A percentile compares a stretch with the other conserved stretches of the same genome.
Evolutionary conservation across 805 yeast genomes (phyloP).

Genomic region (Candida koratica): DNA sequence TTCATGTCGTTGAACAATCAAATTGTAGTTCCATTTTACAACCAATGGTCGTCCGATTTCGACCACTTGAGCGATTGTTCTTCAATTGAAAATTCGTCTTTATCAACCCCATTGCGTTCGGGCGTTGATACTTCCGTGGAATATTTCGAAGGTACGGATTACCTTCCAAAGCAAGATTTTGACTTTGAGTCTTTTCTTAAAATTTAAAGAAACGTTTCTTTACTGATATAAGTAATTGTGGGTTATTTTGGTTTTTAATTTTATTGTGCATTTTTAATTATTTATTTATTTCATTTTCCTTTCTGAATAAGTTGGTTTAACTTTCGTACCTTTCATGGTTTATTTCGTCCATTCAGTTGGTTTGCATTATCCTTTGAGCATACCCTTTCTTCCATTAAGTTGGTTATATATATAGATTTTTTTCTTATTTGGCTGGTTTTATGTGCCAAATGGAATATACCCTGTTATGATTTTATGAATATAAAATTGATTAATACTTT

Average conservation of each 20-base stretch:
- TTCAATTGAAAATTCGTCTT: conserved; percentile 8
- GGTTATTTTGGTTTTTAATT: conserved; percentile 1
- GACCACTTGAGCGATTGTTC: conserved; percentile 9
- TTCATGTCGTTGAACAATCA: conserved; percentile 27
- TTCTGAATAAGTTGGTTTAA: conserved; percentile 9
- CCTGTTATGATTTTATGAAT: conserved; percentile 3
- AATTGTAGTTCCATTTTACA: conserved; percentile 13
- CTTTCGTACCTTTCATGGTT: conserved; percentile 4
- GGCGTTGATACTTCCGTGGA: conserved; percentile 12
- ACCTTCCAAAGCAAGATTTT: conserved; percentile 4
- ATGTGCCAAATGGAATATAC: background rate
- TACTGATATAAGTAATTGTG: no score
- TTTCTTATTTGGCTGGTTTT: conserved; percentile 9
- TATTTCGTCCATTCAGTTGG: conserved; percentile 8
- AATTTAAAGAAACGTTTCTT: no score
- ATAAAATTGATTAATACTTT: conserved; percentile 1
- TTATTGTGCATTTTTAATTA: background rate
- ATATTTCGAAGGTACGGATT: conserved; percentile 3
- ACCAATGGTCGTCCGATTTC: conserved; percentile 2
- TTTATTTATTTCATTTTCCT: conserved; percentile 10
- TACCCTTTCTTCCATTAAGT: conserved; percentile 8
- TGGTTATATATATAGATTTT: no score
- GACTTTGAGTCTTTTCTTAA: conserved; percentile 4
- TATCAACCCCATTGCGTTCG: conserved; percentile 6
- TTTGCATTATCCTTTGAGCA: background rate